Conservation (phyloP, 202 grass and related monocot genomes). For the Eragrostis tef region DNA sequence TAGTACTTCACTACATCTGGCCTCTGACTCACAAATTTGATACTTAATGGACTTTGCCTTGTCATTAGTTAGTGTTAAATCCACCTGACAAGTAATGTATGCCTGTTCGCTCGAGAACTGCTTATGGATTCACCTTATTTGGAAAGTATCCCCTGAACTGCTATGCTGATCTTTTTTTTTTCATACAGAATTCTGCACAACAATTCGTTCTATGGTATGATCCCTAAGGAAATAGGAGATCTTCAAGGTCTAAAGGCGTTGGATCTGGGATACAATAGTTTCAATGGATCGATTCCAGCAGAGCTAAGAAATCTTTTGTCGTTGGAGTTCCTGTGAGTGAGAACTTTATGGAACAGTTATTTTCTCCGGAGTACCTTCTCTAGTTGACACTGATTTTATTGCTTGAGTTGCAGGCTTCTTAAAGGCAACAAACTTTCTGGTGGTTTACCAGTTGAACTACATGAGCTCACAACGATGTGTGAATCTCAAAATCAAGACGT, state of each 20-base stretch:
- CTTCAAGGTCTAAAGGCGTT: slow-evolving; percentile 51
- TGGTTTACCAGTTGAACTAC: slow-evolving; percentile 28
- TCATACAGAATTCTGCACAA: slow-evolving; percentile 53
- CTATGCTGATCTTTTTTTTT: slow-evolving; percentile 24
- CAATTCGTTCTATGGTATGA: slow-evolving; percentile 60
- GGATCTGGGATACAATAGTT: slow-evolving; percentile 67
- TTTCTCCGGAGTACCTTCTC: slow-evolving; percentile 5
- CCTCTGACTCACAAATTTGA: background rate
- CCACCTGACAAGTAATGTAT: background rate
- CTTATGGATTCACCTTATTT: background rate
- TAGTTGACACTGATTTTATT: background rate
- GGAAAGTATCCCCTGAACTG: background rate
- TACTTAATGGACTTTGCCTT: background rate
- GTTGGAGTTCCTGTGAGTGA: slow-evolving; percentile 59
- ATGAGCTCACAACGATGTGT: slow-evolving; percentile 31
- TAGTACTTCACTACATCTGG: background rate
- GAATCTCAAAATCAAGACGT: slow-evolving; percentile 37
- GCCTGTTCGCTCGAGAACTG: background rate
- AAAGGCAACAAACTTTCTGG: slow-evolving; percentile 51
- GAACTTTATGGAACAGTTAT: background rate
- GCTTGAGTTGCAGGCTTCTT: slow-evolving; percentile 46
- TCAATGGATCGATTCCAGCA: slow-evolving; percentile 54
- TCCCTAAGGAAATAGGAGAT: slow-evolving; percentile 56
- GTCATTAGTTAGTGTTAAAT: background rate
- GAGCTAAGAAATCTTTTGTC: slow-evolving; percentile 43